Evolutionary conservation across 2,329 filamentous ascomycete genomes (phyloP), one percentile per base, ranked within the genome.

Genomic region (Aureobasidium leucospermi): DNA sequence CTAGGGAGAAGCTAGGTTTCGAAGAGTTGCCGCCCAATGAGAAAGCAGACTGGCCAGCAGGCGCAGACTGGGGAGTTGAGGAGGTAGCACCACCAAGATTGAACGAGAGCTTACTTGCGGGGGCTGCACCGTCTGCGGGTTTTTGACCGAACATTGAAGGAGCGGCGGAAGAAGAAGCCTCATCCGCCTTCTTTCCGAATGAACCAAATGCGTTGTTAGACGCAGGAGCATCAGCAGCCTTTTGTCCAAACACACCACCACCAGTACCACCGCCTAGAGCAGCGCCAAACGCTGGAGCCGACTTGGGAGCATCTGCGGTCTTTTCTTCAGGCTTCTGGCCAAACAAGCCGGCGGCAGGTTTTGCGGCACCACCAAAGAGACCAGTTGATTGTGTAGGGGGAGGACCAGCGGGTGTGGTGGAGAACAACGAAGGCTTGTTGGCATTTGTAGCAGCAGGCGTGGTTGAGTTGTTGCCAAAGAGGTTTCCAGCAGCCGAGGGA

Each of bases 1-100:
- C 43, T 11, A 60, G 31, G 8, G 16, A 65, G 58, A 63, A 63
- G n/a, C 68, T 68, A 11, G 73, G 70, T 63, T 74, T 74, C 15
- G 47, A 51, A 13, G 39, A 38, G 38, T 34, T 49, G 36, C 55
- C 55, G 34, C 55, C 55, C 32, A 58, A 29, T 34, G 43, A 32
- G 39, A 59, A 59, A 13, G 38, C 38, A n/a, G 46, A 15, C 23
- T n/a, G 15, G 32, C n/a, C 23, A 13, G 45, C 34, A 29, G 57
- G 57, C 5, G 57, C 39, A 41, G 58, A 36, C 19, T 51, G 47
- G 32, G 31, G 41, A 31, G 31, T 45, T 38, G 52, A 56, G n/a
- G 39, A 45, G n/a, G 51, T 4, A 46, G 52, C 52, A 45, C 52
- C 52, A 23, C 51, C 51, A 10, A 55, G 51, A n/a, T 34, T 55